Evolutionary conservation across 495 filamentous ascomycete genomes (phyloP).

Genomic region (Tuber microsphaerosporum): DNA sequence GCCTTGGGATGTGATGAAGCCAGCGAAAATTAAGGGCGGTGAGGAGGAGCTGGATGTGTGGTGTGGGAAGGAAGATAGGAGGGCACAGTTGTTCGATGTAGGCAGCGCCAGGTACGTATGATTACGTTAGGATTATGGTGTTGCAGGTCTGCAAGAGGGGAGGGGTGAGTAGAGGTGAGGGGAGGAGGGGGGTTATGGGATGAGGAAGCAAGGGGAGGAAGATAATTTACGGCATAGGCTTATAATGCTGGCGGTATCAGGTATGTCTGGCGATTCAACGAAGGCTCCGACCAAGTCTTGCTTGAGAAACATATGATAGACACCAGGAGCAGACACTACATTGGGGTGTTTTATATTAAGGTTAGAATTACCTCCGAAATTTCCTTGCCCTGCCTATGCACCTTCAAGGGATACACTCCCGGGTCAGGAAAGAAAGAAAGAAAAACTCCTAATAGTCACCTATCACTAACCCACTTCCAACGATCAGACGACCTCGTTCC

Average conservation of each 20-base stretch:
- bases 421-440: not conserved
- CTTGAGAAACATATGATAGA: conserved; percentile 15
- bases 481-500: not conserved
- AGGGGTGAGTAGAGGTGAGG: conserved; percentile 18
- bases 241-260: conserved; percentile 6
- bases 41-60: conserved; percentile 18
- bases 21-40: conserved; percentile 10
- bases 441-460: not conserved
- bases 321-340: conserved; percentile 20
- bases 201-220: not conserved
- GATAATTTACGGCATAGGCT: not conserved
- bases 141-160: conserved; percentile 5
- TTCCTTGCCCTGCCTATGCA: not conserved
- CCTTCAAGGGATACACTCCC: not conserved
- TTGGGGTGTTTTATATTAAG: conserved; percentile 32
- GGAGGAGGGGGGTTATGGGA: conserved; percentile 21
- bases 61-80: conserved; percentile 26
- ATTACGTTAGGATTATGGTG: conserved; percentile 6
- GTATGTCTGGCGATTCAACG: conserved; percentile 16
- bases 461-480: not conserved
- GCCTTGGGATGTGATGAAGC: conserved; percentile 30
- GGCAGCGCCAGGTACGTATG: conserved; percentile 22
- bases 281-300: conserved; percentile 7
- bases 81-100: conserved; percentile 24
- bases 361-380: conserved; percentile 18